Base-by-base conservation (phyloP, 1,284 basidiomycete species). In the Pseudozyma hubeiensis region DNA sequence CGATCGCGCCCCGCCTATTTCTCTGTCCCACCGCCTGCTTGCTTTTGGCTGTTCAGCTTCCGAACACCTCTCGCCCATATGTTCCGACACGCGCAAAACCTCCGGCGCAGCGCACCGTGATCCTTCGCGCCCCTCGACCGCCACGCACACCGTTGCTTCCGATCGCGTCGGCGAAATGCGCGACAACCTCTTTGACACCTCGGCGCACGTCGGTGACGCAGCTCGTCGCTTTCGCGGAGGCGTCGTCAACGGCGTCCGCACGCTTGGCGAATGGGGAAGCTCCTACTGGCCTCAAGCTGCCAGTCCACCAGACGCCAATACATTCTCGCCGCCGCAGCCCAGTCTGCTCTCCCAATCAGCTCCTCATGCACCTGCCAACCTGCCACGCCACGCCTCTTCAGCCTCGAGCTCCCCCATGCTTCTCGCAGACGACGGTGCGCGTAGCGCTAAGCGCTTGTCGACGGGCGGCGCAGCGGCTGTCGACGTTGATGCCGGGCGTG, bases 151-250 rank as follows among this genome's bases (percentile, higher is more conserved):
- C 8, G 51, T 47, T 31, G 45, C 55, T 7, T 47, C 67, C 2
- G 47, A 35, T 19, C 68, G 70, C 10, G 52, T 68, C 9, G 65
- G 58, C 5, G 71, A 74, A 48, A 61, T 69, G 62, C 65, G 71
- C n/a, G 71, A 74, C 45, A 68, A 69, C 34, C 39, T 74, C 24
- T 58, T 74, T 39, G 71, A 74, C 45, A 74, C 71, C 10, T 74
- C 71, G 11, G 62, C 71, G 0, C 62, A 74, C 9, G 55, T 74
- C 2, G 66, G 71, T 17, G 71, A 74, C n/a, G 59, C 66, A 29
- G 71, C 71, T 17, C 71, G 71, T 30, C 66, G 71, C 48, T 55
- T 74, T n/a, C 35, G 65, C 19, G 65, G 65, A n/a, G 65, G 65
- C 37, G 71, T 74, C 53, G 48, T 74, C 48, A 74, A 58, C 43